Evolutionary conservation across 2,329 filamentous ascomycete species (phyloP).

Genomic region (Phyllosticta capitalensis): DNA sequence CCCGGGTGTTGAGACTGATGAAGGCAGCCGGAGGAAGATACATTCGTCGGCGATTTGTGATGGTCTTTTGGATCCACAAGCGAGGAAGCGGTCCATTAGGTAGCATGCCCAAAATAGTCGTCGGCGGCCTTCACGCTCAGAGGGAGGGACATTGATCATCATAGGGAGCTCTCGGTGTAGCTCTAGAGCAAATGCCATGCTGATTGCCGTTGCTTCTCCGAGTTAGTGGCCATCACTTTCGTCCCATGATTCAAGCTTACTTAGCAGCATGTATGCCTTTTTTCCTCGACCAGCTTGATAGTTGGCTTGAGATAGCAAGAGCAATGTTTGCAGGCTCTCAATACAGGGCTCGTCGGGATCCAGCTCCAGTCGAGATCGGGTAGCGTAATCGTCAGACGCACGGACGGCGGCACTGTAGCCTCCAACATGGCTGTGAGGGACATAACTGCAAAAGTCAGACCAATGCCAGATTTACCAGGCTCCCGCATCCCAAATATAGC

Average conservation of each 20-base stretch:
- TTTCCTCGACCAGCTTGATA: slow-evolving; percentile 71
- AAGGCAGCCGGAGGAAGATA: slow-evolving; percentile 65
- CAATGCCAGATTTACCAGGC: background rate
- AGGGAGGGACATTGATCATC: slow-evolving; percentile 50
- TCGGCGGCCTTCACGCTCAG: slow-evolving; percentile 66
- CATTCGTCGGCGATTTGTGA: slow-evolving; percentile 71
- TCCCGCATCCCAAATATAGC: background rate
- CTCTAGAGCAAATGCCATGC: slow-evolving; percentile 75
- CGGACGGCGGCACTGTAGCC: slow-evolving; percentile 59
- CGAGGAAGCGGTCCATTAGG: slow-evolving; percentile 72
- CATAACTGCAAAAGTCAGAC: slow-evolving; percentile 44
- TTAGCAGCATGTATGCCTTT: slow-evolving; percentile 77
- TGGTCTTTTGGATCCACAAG: slow-evolving; percentile 71
- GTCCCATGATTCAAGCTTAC: slow-evolving; percentile 35
- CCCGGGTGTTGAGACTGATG: slow-evolving; percentile 56
- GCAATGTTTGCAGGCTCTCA: slow-evolving; percentile 64
- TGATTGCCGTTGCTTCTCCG: slow-evolving; percentile 57
- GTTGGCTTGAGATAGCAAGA: slow-evolving; percentile 67
- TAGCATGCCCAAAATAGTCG: slow-evolving; percentile 88
- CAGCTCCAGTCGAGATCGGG: slow-evolving; percentile 58
- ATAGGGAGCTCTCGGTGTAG: slow-evolving; percentile 66
- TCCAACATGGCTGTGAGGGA: slow-evolving; percentile 43
- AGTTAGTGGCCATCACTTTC: slow-evolving; percentile 14
- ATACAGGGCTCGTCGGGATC: slow-evolving; percentile 75
- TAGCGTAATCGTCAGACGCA: slow-evolving; percentile 62